phyloP scores from a whole-genome alignment of 768 basidiomycete species.

The Gymnopilus junonius region DNA sequence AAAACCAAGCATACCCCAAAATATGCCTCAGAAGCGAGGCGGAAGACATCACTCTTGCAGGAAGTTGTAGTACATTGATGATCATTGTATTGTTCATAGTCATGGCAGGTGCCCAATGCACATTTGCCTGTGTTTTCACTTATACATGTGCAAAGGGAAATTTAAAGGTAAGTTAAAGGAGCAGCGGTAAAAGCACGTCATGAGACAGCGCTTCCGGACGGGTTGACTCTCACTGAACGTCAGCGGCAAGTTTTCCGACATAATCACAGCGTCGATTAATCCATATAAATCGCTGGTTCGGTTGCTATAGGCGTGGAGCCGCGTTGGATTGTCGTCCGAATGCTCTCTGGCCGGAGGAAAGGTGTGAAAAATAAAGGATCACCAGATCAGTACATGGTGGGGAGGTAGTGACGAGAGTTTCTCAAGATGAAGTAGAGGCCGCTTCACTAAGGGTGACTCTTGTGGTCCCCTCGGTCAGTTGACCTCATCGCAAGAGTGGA shows the following conservation, averaged over 20 bases:
- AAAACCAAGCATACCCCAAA: neutral
- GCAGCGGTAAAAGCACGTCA: neutral
- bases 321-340: neutral
- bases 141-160: neutral
- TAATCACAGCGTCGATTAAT: neutral
- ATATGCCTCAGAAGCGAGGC: neutral
- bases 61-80: neutral
- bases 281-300: neutral
- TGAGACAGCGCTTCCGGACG: neutral
- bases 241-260: neutral
- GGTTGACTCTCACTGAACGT: neutral
- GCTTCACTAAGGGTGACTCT: neutral
- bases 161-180: neutral
- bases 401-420: neutral
- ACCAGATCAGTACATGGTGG: neutral
- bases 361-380: neutral
- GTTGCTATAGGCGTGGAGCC: neutral
- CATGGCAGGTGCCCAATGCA: neutral
- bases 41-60: neutral
- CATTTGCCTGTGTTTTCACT: neutral
- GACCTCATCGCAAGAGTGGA: too few species aligned
- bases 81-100: neutral
- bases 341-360: neutral
- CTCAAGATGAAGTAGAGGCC: neutral
- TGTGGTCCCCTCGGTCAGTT: too few species aligned